These are phyloP conservation scores for Aspergillus coremiiformis DNA, from an alignment of 495 filamentous ascomycete species.

Conservation along the genomic window DNA sequence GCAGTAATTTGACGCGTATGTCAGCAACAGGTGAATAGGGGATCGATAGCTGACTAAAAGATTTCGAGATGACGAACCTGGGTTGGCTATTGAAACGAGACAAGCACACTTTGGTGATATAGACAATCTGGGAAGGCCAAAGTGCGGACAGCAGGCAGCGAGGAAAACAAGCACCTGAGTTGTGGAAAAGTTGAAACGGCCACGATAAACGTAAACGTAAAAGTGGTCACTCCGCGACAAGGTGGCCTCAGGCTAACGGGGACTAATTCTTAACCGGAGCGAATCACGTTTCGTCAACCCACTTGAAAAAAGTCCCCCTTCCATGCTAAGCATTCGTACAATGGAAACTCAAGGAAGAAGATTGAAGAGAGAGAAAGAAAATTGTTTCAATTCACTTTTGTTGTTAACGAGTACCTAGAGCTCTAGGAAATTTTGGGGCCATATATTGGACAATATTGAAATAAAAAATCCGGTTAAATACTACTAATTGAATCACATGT, in stretches of 20 bases:
- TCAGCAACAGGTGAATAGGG: conserved; percentile 2
- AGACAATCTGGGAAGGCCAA: conserved; percentile 14
- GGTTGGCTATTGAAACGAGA: conserved; percentile 5
- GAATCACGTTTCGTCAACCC: conserved; percentile 3
- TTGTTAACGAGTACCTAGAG: no score
- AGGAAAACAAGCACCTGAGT: conserved; percentile 17
- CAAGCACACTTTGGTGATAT: conserved; percentile 16
- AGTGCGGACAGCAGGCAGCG: conserved; percentile 24
- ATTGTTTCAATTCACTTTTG: no score
- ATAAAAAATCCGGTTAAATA: no score
- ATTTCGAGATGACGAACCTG: conserved; percentile 16
- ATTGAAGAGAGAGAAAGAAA: no score
- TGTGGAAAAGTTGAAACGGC: conserved; percentile 17
- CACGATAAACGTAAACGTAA: conserved; percentile 13
- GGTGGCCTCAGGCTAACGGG: conserved; percentile 10
- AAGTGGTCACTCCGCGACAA: background rate
- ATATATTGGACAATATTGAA: no score
- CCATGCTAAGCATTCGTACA: no score
- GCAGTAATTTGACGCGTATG: conserved; percentile 6
- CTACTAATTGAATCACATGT: no score
- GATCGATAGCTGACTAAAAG: background rate
- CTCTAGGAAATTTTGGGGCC: no score
- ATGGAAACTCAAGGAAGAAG: no score
- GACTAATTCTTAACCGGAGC: conserved; percentile 19
- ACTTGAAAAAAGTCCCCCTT: background rate